Evolutionary conservation across 2,329 filamentous ascomycete species (phyloP).

Genomic region (Arthrinium puccinioides): DNA sequence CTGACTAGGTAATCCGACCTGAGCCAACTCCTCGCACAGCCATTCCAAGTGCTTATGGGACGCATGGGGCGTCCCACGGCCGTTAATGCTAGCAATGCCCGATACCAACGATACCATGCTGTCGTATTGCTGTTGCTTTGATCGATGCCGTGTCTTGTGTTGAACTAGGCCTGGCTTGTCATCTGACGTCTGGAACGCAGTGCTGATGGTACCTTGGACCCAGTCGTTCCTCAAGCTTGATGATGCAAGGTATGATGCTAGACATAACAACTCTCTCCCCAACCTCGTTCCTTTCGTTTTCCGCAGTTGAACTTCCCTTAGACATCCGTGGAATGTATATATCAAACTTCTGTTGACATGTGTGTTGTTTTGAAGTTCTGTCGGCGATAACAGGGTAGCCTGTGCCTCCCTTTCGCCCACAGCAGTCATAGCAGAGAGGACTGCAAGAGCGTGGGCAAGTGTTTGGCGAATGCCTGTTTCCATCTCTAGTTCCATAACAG

Average conservation of each 20-base stretch:
- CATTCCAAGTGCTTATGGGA: conserved; percentile 19
- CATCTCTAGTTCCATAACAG: conserved; percentile 12
- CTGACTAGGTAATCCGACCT: conserved; percentile 22
- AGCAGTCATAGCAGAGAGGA: conserved; percentile 24
- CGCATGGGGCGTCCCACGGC: conserved; percentile 16
- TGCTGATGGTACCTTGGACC: background rate
- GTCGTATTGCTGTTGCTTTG: conserved; percentile 17
- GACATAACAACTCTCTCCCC: background rate
- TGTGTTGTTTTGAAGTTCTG: conserved; percentile 11
- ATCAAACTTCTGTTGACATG: conserved; percentile 15
- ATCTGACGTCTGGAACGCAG: background rate
- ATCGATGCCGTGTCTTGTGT: conserved; percentile 7
- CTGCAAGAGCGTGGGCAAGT: conserved; percentile 32
- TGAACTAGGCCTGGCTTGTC: background rate
- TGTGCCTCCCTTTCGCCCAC: conserved; percentile 12
- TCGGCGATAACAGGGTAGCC: no score
- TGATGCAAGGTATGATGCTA: conserved; percentile 6
- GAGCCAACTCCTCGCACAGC: conserved; percentile 33
- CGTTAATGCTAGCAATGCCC: conserved; percentile 19
- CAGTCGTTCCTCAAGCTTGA: background rate
- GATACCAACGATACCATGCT: conserved; percentile 19
- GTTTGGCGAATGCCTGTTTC: conserved; percentile 25
- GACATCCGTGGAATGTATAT: conserved; percentile 3
- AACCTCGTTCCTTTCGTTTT: conserved; percentile 2
- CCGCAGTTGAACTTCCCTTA: conserved; percentile 2